A percentile compares a stretch with the other conserved stretches of the same genome.
Evolutionary conservation across 2,329 filamentous ascomycete genomes (phyloP).

Genomic region (Aspergillus terreus): DNA sequence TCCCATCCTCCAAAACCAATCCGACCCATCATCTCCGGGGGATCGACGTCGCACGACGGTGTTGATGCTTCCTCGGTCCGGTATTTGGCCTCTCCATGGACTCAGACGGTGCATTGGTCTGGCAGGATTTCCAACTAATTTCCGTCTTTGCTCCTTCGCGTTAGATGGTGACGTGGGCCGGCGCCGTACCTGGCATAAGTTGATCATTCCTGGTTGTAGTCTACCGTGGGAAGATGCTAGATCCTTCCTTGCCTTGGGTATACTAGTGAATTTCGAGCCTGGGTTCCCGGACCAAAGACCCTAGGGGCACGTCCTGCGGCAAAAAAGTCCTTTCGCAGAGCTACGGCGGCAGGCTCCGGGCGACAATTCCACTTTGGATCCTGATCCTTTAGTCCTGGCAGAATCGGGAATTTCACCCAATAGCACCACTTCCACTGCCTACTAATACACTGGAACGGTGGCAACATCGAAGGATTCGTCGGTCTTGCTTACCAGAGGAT

Average conservation of each 20-base stretch:
- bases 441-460: background rate
- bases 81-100: background rate
- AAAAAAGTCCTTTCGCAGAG: too few species aligned
- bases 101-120: background rate
- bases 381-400: background rate
- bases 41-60: too few species aligned
- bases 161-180: constrained; percentile 9
- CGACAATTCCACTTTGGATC: too few species aligned
- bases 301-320: too few species aligned
- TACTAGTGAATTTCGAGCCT: too few species aligned
- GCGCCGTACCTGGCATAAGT: constrained; percentile 4
- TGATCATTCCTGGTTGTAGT: constrained; percentile 4
- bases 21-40: too few species aligned
- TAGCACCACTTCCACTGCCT: background rate
- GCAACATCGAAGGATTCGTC: background rate
- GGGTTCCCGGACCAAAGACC: too few species aligned
- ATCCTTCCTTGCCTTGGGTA: too few species aligned
- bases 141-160: constrained; percentile 1
- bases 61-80: too few species aligned
- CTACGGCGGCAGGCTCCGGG: too few species aligned
- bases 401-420: background rate
- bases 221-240: background rate
- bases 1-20: too few species aligned
- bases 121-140: background rate
- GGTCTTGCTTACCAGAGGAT: background rate